Base-by-base conservation (phyloP, 2,329 filamentous ascomycete species). In the Beauveria australis region DNA sequence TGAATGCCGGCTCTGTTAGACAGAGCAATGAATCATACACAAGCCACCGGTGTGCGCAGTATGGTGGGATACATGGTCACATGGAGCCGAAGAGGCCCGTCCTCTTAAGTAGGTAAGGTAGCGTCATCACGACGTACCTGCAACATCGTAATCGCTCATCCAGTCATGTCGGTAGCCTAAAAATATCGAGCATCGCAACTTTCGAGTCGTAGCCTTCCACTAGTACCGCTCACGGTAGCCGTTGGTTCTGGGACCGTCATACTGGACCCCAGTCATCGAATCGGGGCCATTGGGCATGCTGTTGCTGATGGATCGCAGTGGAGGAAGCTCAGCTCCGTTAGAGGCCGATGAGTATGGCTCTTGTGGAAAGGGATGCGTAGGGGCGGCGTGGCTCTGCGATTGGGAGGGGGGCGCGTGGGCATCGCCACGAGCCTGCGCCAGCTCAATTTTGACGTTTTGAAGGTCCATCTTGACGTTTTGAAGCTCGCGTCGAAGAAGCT, bases 211-310 rank as follows among this genome's bases (percentile, higher is more conserved):
- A 5, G 40, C 3, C 12, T 24, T 9, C 8, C 22, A 40, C 62
- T 67, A 76, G 61, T 74, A 75, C 57, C 73, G 68, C 48, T 74
- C 78, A 14, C 79, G 77, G 64, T 76, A 83, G 5, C 79, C 79
- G 62, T 78, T 79, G 8, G 73, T 64, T 24, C 78, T 74, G 10
- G 62, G 56, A 2, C 74, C 72, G 30, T 85, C 82, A 56, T 87
- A 88, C 67, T 87, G 84, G 6, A 88, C 83, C 2, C 85, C 85
- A 1, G 82, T 85, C 85, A 88, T 88, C 1, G 82, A 82, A 24
- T 87, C 84, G 1, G 84, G 80, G 0, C 71, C 72, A 33, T 71
- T 75, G 5, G 74, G 68, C 9, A 79, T 69, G 60, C 71, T 73
- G 55, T 74, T 74, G 66, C 76, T 79, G 18, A 85, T 71, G 18